Percentiles rank a stretch among this genome's conserved stretches.
Evolutionary conservation across 202 grass and related monocot genomes (phyloP).

Genomic region (Thinopyrum obtusiflorum): DNA sequence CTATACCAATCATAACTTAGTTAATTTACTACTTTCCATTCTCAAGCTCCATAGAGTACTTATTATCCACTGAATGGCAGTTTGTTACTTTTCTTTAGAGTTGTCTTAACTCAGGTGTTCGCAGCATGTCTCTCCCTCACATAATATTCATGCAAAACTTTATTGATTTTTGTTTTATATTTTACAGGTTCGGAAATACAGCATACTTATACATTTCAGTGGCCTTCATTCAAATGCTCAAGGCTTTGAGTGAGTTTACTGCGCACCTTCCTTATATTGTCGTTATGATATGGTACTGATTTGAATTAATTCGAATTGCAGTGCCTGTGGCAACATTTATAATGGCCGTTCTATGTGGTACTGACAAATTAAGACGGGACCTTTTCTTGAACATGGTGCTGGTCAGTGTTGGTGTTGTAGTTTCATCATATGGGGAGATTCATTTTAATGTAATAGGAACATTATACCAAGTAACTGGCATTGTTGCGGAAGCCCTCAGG

Average conservation of each 20-base stretch:
- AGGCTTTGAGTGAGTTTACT: slow-evolving; percentile 94
- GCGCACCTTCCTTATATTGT: slow-evolving; percentile 19
- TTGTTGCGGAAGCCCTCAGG: slow-evolving; percentile 95
- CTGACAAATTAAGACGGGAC: slow-evolving; percentile 93
- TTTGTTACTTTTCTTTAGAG: slow-evolving; percentile 8
- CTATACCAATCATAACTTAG: neutral
- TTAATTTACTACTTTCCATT: slow-evolving; percentile 8
- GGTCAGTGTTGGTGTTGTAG: slow-evolving; percentile 95
- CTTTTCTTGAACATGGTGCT: slow-evolving; percentile 94
- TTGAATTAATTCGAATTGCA: slow-evolving; percentile 49
- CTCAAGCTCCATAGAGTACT: neutral
- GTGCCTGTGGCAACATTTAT: slow-evolving; percentile 98
- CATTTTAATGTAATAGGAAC: slow-evolving; percentile 97
- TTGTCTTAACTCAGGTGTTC: neutral
- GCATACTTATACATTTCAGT: slow-evolving; percentile 98
- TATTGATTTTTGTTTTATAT: slow-evolving; percentile 32
- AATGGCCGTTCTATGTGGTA: slow-evolving; percentile 94
- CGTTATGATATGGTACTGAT: slow-evolving; percentile 17
- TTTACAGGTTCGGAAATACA: slow-evolving; percentile 93
- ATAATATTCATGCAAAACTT: neutral
- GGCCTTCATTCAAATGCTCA: slow-evolving; percentile 99
- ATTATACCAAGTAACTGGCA: slow-evolving; percentile 95
- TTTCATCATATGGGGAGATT: slow-evolving; percentile 98
- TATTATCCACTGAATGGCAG: neutral
- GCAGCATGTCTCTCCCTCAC: slow-evolving; percentile 4